Base-by-base conservation (phyloP, 441 rosid genomes). In the Geranium incanum region DNA sequence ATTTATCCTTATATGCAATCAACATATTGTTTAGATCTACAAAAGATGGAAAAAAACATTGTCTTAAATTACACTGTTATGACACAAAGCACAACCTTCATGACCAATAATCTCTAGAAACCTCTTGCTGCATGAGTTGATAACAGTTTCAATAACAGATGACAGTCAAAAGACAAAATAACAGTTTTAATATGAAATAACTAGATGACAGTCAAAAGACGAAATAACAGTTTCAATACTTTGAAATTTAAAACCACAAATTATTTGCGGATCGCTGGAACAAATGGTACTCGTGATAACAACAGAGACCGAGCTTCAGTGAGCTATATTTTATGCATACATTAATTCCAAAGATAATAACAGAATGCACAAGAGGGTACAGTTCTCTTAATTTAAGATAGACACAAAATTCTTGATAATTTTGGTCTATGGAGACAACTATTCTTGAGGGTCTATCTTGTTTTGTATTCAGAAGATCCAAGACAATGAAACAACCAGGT, bases 91-190 rank as follows among this genome's bases (percentile, higher is more conserved):
- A 71, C 67, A 79, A 95, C 99, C 99, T 92, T 90, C 90, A 74
- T 88, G 89, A 21, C 98, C 98, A 84, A 86, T 80, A 88, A 88
- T 88, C 80, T 95, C 84, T 79, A 92, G 86, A 82, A 89, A 88
- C 98, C 99, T 92, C 79, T 92, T 95, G 82, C 98, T 95, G 95
- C 86, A 80, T 18, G 63, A 50, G 64, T 59, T 66, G 16, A 62
- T 19, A 12, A 79, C 21, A 21, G 21, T 21, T 21, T 21, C 21
- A 21, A 21, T 21, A 21, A 21, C 23, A 75, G 75, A 66, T 21
- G 50, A 50, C 55, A 68, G 15, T 48, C 28, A 28, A 70, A 62
- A 66, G 38, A 23, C 3, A 2, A 36, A 68, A n/a, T 16, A 55
- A 55, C 60, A 55, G 63, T 15, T 57, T 57, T 4, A 23, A 18